Evolutionary conservation across 2,329 filamentous ascomycete species (phyloP), one percentile per base, ranked within the genome.

Genomic region (Parastagonospora nodorum): DNA sequence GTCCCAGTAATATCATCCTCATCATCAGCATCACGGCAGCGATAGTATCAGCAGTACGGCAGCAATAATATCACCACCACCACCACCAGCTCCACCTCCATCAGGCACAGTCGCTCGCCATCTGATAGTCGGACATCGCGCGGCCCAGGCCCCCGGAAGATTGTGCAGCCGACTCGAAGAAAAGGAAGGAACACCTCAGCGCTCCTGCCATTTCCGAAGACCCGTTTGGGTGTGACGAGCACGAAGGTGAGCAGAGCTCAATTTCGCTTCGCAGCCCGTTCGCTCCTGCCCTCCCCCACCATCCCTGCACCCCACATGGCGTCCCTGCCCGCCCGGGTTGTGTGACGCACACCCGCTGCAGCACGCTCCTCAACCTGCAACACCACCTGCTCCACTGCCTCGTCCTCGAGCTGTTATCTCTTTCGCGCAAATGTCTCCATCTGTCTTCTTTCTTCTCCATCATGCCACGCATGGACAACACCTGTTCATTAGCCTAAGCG

Each of bases 221-320:
- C 42, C 43, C 49, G 37, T 55, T 39, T 31, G 55, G 54, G 63
- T 58, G 63, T 53, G 58, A 59, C 51, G 40, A 58, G 50, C 50
- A 58, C 59, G 47, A 61, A 68, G 65, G 69, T 71, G 57, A 69
- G 68, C 61, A 60, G 44, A 45, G 19, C 42, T 54, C 66, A 63
- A 70, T 68, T 58, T 68, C 68, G 63, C 64, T 69, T 67, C 59
- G 51, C 50, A 48, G 50, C 56, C 45, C 55, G 48, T 61, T 48
- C 59, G 55, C 49, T 41, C 46, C 48, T 28, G 37, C 37, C 44
- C 41, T 50, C 45, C 36, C 40, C 42, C 51, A 30, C 27, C 54
- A 71, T 69, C 66, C 67, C 62, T 70, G 67, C 53, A 57, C 29
- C 49, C 66, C 68, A 71, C 67, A 70, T 72, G 69, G 68, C 66